Evolutionary conservation across 2,329 filamentous ascomycete genomes (phyloP).

Genomic region (Pseudophaeomoniella oleicola): DNA sequence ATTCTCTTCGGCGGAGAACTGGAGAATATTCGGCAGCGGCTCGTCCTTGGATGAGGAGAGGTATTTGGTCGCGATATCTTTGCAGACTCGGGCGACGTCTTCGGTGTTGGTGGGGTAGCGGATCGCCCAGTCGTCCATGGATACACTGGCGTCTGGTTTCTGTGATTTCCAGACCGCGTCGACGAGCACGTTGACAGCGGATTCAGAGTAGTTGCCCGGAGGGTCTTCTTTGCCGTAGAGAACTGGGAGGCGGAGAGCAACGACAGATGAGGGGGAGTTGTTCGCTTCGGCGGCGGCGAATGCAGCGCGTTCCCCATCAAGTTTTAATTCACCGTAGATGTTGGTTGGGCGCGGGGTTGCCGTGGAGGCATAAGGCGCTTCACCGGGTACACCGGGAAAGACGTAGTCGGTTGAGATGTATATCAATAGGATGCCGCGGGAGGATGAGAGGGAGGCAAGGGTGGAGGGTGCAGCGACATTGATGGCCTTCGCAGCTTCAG

Average conservation of each 20-base stretch:
- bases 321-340: conserved; percentile 61
- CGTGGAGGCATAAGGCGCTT: conserved; percentile 64
- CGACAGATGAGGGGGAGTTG: conserved; percentile 37
- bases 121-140: conserved; percentile 76
- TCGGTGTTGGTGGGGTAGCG: conserved; percentile 82
- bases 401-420: conserved; percentile 63
- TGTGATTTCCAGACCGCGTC: conserved; percentile 60
- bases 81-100: conserved; percentile 66
- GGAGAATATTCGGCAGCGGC: conserved; percentile 54
- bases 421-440: conserved; percentile 37
- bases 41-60: conserved; percentile 23
- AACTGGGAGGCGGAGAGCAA: conserved; percentile 68
- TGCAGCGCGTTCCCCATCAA: conserved; percentile 56
- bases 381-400: conserved; percentile 62
- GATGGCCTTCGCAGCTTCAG: conserved; percentile 55
- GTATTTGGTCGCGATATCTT: conserved; percentile 60
- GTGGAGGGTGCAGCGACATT: conserved; percentile 58
- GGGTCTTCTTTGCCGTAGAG: conserved; percentile 64
- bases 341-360: conserved; percentile 58
- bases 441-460: conserved; percentile 52
- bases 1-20: conserved; percentile 75
- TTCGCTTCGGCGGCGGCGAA: conserved; percentile 39
- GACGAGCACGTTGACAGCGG: conserved; percentile 69
- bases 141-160: conserved; percentile 39
- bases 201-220: conserved; percentile 46